Evolutionary conservation across 2,329 filamentous ascomycete genomes (phyloP).

Genomic region (Cordyceps fumosorosea): DNA sequence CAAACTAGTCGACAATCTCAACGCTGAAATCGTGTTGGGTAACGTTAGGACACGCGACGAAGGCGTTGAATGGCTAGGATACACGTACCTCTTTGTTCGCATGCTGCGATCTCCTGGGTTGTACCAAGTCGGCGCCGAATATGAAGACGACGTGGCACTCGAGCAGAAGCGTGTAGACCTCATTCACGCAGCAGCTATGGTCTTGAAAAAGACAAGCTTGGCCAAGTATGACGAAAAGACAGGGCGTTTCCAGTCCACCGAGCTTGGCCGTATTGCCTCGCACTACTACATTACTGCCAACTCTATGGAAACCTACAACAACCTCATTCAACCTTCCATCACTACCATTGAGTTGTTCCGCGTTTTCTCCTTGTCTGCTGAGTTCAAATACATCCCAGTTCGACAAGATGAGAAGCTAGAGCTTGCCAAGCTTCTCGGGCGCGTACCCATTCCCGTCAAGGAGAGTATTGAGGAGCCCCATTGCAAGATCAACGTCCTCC

Average conservation of each 20-base stretch:
- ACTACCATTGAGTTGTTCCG: constrained; percentile 94
- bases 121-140: constrained; percentile 93
- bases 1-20: constrained; percentile 89
- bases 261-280: constrained; percentile 90
- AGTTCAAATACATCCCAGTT: constrained; percentile 98
- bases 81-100: constrained; percentile 94
- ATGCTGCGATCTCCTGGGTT: constrained; percentile 94
- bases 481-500: constrained; percentile 94
- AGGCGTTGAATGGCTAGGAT: constrained; percentile 97
- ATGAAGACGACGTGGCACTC: constrained; percentile 82
- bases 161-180: constrained; percentile 98
- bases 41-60: constrained; percentile 90
- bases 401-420: constrained; percentile 97
- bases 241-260: constrained; percentile 81
- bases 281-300: constrained; percentile 97
- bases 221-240: constrained; percentile 94
- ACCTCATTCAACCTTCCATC: constrained; percentile 87
- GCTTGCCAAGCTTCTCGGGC: constrained; percentile 79
- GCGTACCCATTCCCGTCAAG: constrained; percentile 93
- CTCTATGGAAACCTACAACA: constrained; percentile 96
- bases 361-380: constrained; percentile 89
- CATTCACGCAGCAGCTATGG: constrained; percentile 83
- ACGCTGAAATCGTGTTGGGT: constrained; percentile 90
- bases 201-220: constrained; percentile 80
- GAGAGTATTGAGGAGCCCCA: constrained; percentile 95